Evolutionary conservation across 495 filamentous ascomycete species (phyloP).

Genomic region (Talaromyces nanjingensis): DNA sequence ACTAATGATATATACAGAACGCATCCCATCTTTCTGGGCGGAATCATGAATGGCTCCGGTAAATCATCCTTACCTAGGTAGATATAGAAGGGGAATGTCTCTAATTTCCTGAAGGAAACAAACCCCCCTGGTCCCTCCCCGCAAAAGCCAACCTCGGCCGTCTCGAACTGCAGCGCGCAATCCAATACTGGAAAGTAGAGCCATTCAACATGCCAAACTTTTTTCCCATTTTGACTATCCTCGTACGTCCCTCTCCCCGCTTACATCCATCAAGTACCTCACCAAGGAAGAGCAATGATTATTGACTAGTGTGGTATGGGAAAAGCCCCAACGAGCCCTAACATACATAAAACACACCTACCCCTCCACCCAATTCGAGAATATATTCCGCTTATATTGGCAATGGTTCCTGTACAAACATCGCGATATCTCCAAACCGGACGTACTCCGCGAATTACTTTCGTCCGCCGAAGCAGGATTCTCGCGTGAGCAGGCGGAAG

Average conservation of each 20-base stretch:
- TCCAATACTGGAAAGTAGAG: constrained; percentile 44
- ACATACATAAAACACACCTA: constrained; percentile 53
- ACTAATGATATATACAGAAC: constrained; percentile 33
- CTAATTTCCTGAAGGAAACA: constrained; percentile 46
- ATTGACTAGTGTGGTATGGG: neutral
- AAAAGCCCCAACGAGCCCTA: constrained; percentile 55
- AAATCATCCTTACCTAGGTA: too few relatives aligned
- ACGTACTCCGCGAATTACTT: constrained; percentile 20
- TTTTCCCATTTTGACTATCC: constrained; percentile 45
- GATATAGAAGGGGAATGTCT: too few relatives aligned
- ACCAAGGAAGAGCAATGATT: neutral
- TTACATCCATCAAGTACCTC: neutral
- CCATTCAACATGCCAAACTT: constrained; percentile 36
- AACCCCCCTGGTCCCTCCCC: constrained; percentile 63
- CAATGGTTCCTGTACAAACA: constrained; percentile 38
- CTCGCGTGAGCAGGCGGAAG: constrained; percentile 31
- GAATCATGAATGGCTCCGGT: constrained; percentile 60
- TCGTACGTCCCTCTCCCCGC: constrained; percentile 19
- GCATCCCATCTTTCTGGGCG: constrained; percentile 67
- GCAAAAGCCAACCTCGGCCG: constrained; percentile 53
- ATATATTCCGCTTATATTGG: constrained; percentile 38
- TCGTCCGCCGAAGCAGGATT: constrained; percentile 19
- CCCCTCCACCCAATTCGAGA: constrained; percentile 32
- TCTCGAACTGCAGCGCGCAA: constrained; percentile 50
- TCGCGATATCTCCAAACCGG: constrained; percentile 42